These are phyloP conservation scores for Rhodosporidiobolus sp. DNA, from an alignment of 768 basidiomycete genomes.

Conservation along the genomic window DNA sequence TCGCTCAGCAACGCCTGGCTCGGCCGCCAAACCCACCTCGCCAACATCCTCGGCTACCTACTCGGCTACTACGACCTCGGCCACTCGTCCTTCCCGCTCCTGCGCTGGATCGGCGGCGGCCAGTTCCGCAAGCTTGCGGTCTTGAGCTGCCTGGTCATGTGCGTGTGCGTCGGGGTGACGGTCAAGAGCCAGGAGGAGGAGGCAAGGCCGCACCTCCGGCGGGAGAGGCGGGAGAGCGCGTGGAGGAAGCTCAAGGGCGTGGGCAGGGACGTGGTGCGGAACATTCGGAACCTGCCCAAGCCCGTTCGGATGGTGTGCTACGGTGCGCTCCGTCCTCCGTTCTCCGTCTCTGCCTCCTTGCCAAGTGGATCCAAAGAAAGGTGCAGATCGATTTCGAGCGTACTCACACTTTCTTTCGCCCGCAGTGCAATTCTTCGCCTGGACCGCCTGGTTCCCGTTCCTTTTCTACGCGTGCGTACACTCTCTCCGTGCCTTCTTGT, in stretches of 20 bases:
- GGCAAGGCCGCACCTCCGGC: constrained; percentile 10
- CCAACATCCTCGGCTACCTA: constrained; percentile 90
- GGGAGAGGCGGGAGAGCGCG: background rate
- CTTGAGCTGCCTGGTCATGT: constrained; percentile 72
- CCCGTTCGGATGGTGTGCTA: constrained; percentile 42
- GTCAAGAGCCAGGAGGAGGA: constrained; percentile 65
- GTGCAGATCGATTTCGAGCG: too few species aligned
- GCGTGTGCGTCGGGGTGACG: constrained; percentile 78
- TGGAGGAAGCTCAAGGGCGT: background rate
- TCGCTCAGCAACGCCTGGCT: constrained; percentile 98
- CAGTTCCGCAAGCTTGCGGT: constrained; percentile 97
- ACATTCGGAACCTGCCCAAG: constrained; percentile 29
- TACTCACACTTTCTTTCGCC: too few species aligned
- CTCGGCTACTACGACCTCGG: constrained; percentile 88
- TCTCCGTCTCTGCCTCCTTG: background rate
- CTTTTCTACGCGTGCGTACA: constrained; percentile 35
- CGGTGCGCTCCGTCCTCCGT: constrained; percentile 8
- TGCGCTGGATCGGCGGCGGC: constrained; percentile 68
- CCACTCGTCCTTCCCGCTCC: constrained; percentile 60
- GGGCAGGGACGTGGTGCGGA: constrained; percentile 50
- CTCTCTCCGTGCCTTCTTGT: background rate
- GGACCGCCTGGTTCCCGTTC: constrained; percentile 41
- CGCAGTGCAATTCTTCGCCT: constrained; percentile 41
- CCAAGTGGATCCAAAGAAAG: too few species aligned
- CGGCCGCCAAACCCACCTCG: constrained; percentile 91